Conservation (phyloP, 306 rosid species). For the Rosa chinensis region DNA sequence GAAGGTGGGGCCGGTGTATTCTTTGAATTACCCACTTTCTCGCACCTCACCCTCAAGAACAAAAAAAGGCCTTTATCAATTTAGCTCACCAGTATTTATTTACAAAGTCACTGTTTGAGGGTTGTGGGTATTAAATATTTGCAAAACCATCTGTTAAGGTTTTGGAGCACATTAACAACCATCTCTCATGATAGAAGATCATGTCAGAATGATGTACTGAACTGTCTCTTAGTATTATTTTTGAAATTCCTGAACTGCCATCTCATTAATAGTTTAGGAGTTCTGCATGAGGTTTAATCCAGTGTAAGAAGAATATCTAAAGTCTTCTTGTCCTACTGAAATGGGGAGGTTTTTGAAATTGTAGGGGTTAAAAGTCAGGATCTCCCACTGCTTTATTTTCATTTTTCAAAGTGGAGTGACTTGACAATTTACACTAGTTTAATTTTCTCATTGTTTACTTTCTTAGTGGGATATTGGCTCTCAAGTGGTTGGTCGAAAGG, state of each 20-base stretch:
- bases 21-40: not conserved
- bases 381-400: not conserved
- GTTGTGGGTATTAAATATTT: not conserved
- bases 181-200: not conserved
- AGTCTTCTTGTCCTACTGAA: not conserved
- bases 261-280: not conserved
- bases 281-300: not conserved
- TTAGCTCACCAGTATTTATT: not conserved
- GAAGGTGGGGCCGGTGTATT: not conserved
- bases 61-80: not conserved
- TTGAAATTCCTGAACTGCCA: not conserved
- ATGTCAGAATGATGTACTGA: not conserved
- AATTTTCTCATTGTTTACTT: constrained; percentile 31
- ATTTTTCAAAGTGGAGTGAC: not conserved
- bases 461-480: constrained; percentile 70
- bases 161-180: not conserved
- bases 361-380: not conserved
- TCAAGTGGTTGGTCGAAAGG: constrained; percentile 94
- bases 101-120: not conserved
- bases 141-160: not conserved
- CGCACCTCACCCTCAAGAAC: not conserved
- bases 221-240: not conserved
- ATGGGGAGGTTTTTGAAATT: not conserved
- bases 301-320: not conserved
- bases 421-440: not conserved